A percentile compares a stretch with the other conserved stretches of the same genome.
Evolutionary conservation across 2,329 filamentous ascomycete species (phyloP).

Genomic region (Fusarium falciforme): DNA sequence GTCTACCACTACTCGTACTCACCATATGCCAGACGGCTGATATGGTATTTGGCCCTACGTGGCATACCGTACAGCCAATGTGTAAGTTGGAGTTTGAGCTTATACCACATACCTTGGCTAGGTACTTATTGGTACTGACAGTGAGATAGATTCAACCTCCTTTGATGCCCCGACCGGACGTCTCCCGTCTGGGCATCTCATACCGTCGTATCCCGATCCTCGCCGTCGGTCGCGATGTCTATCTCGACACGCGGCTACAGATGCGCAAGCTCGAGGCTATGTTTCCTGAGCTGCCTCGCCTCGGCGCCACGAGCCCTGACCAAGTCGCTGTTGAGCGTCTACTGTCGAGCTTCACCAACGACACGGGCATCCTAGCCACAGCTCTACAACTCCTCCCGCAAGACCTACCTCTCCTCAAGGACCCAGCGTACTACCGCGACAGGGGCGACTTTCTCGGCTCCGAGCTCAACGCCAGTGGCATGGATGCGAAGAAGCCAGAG

Average conservation of each 20-base stretch:
- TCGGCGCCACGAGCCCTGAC: constrained; percentile 52
- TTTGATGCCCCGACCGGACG: constrained; percentile 73
- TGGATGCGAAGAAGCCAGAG: constrained; percentile 58
- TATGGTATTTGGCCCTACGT: constrained; percentile 76
- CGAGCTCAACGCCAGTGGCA: constrained; percentile 39
- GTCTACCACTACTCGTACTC: constrained; percentile 76
- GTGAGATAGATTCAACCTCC: constrained; percentile 70
- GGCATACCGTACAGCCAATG: constrained; percentile 75
- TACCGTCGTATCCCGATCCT: constrained; percentile 79
- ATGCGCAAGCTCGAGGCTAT: constrained; percentile 70
- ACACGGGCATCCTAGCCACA: constrained; percentile 66
- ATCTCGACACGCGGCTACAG: constrained; percentile 77
- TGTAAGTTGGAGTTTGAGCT: constrained; percentile 57
- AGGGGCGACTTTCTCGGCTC: constrained; percentile 53
- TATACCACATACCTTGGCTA: neutral
- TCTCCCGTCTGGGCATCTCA: constrained; percentile 68
- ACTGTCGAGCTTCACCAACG: constrained; percentile 66
- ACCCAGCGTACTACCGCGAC: constrained; percentile 71
- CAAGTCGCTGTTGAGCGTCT: constrained; percentile 63
- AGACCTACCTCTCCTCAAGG: constrained; percentile 63
- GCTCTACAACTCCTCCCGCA: constrained; percentile 68
- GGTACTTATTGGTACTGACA: neutral
- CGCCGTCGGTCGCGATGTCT: constrained; percentile 74
- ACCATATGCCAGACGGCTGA: constrained; percentile 71
- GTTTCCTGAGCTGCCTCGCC: constrained; percentile 57